Base-by-base conservation (phyloP, 257 asterid species). In the Avicennia marina region DNA sequence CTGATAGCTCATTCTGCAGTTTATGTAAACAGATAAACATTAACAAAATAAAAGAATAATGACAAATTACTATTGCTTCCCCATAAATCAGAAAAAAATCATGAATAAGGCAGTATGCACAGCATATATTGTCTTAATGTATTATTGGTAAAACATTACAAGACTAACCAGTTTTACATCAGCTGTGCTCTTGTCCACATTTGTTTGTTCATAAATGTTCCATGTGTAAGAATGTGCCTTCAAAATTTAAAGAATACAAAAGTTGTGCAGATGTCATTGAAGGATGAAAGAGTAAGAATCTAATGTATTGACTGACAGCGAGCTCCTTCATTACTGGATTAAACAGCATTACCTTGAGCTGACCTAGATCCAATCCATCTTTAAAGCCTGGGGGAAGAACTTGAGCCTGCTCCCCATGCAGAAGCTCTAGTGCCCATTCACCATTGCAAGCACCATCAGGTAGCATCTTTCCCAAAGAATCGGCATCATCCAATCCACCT, bases 371-470 rank as follows among this genome's bases (percentile, higher is more conserved):
- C 51, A 83, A 54, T 56, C 95, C 98, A 55, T 74, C 75, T 73
- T 78, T 88, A 66, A 78, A 82, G 63, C 97, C 82, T 45, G 98
- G 98, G 39, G 94, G 89, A 64, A 72, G 62, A 27, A 60, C 66
- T 59, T 76, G 95, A 17, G 94, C 89, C 52, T 78, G 75, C 71
- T 88, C 95, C 11, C 98, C 98, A 49, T 65, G 69, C 58, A 88
- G 80, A 64, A 91, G 78, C 78, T 89, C 97, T 53, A 31, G 55
- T 39, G 76, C 95, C 98, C 98, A 91, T 50, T 70, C 88, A 68
- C 95, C 98, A 41, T 75, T 80, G 68, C 79, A 77, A 63, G 97
- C 93, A 68, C 87, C 95, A 26, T 80, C 86, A 25, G 98, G 97
- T 65, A 83, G 52, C 31, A 63, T 64, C 72, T 88, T 88, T 22